These are phyloP conservation scores for Mucor racemosus DNA, from an alignment of 371 early-diverging fungal species.

Conservation along the genomic window DNA sequence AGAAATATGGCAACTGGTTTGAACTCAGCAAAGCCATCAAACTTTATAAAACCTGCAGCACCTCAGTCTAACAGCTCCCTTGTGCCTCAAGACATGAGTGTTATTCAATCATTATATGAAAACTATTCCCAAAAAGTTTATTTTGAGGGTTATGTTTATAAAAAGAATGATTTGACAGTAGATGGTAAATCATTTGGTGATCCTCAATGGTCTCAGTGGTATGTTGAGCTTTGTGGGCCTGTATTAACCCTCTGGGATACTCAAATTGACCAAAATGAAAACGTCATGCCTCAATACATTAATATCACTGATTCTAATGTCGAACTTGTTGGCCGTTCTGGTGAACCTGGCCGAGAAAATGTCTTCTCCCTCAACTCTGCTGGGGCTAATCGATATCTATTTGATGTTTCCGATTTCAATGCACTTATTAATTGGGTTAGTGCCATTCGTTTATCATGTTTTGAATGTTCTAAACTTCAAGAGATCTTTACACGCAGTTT, in stretches of 20 bases:
- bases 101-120: conserved; percentile 52
- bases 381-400: conserved; percentile 52
- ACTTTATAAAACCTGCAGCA: conserved; percentile 45
- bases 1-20: conserved; percentile 22
- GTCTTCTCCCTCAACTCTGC: conserved; percentile 63
- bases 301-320: conserved; percentile 63
- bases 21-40: conserved; percentile 33
- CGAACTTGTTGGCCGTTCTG: conserved; percentile 46
- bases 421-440: conserved; percentile 57
- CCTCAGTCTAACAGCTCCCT: conserved; percentile 16
- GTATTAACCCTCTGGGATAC: conserved; percentile 58
- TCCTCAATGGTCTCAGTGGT: conserved; percentile 64
- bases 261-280: conserved; percentile 19
- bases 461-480: conserved; percentile 66
- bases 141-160: conserved; percentile 66
- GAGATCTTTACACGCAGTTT: conserved; percentile 68
- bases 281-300: conserved; percentile 54
- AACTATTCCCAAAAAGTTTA: conserved; percentile 69
- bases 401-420: conserved; percentile 50
- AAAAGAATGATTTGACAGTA: conserved; percentile 62
- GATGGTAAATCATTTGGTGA: conserved; percentile 60
- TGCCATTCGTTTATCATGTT: conserved; percentile 71
- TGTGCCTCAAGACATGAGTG: conserved; percentile 22
- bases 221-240: conserved; percentile 66
- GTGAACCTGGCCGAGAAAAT: conserved; percentile 35